Base-by-base conservation (phyloP, 768 basidiomycete genomes). In the Mycena vitilis region DNA sequence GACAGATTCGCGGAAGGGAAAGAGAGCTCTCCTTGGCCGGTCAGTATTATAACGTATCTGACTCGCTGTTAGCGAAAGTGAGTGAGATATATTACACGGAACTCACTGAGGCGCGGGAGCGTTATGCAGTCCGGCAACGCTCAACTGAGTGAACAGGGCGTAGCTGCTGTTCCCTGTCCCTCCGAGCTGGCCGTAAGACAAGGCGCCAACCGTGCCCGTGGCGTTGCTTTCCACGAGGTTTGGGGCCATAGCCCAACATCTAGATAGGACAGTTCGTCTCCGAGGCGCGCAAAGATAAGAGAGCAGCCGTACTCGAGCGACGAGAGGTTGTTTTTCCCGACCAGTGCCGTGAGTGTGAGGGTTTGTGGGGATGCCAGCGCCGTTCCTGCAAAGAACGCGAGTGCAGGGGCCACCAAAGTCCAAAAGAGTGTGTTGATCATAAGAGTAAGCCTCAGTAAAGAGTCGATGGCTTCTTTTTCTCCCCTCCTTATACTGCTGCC, bases 191-290 rank as follows among this genome's bases (percentile, higher is more conserved):
- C 60, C 2, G 49, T 51, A 70, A 0, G 54, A 61, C 13, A 70
- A 20, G 2, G 69, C 69, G 48, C 69, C 69, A 12, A 70, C 69
- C 1, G 69, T 70, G 0, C 69, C 69, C 20, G 55, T 70, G 7
- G 69, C 63, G 12, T 59, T 70, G 60, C 69, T 70, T 22, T 62
- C 42, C 48, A 53, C 69, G 18, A 70, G 40, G 25, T 10, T 54
- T 16, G 69, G 69, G 4, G 64, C 58, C 25, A 70, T 18, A 5
- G 69, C 69, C 69, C 69, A 70, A n/a, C 69, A 70, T 59, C 69
- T 70, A 18, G 11, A 30, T 30, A 30, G 30, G 30, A 30, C 30
- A 30, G 30, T 30, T 30, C 30, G 30, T 30, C 30, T 30, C 30
- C 30, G 30, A 30, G 30, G 30, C 30, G 30, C 30, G 30, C 30